These are phyloP conservation scores for Medicago lupulina DNA, from an alignment of 306 rosid genomes.

Conservation along the genomic window DNA sequence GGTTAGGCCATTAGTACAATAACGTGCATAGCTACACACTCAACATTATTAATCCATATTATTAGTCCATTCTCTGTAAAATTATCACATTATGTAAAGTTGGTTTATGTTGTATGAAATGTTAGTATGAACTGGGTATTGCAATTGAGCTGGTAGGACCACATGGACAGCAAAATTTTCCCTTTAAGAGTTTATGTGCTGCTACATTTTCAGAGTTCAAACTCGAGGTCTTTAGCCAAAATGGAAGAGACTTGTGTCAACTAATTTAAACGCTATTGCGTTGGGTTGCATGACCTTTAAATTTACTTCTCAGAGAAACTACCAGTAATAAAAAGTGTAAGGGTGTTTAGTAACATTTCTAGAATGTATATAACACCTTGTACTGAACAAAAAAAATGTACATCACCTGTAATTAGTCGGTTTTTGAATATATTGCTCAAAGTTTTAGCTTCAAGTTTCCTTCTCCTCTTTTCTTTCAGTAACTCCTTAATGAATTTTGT, in stretches of 20 bases:
- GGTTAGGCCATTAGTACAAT: too few relatives aligned
- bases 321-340: background rate
- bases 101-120: too few relatives aligned
- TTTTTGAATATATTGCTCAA: constrained; percentile 18
- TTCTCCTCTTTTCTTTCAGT: background rate
- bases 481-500: background rate
- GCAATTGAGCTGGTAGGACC: too few relatives aligned
- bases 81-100: too few relatives aligned
- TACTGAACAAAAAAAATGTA: background rate
- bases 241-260: background rate
- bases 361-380: background rate
- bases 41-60: too few relatives aligned
- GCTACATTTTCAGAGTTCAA: background rate
- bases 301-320: background rate
- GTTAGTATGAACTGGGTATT: too few relatives aligned
- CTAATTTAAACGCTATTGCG: background rate
- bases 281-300: background rate
- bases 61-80: too few relatives aligned
- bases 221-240: background rate
- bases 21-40: too few relatives aligned
- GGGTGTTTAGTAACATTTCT: background rate
- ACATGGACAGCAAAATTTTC: too few relatives aligned
- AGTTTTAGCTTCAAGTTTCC: constrained; percentile 10
- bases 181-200: background rate
- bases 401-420: background rate